Conservation (phyloP, 2,329 filamentous ascomycete genomes). For the Pseudocercospora fijiensis region DNA sequence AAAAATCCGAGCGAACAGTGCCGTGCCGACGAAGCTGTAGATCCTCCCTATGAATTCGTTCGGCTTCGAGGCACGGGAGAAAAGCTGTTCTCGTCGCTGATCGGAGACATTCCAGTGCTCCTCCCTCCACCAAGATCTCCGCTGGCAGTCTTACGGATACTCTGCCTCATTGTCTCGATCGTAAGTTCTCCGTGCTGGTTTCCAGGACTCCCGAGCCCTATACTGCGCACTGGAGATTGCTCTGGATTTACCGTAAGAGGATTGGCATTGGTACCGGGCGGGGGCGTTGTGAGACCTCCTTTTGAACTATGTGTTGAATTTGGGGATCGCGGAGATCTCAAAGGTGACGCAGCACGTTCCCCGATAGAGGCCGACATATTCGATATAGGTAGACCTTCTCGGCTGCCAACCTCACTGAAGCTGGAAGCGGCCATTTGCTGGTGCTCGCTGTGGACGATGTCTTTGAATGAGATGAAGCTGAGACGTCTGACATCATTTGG, state of each 20-base stretch:
- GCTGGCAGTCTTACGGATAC: constrained; percentile 79
- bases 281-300: constrained; percentile 29
- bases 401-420: constrained; percentile 55
- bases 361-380: constrained; percentile 31
- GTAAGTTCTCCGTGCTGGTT: constrained; percentile 66
- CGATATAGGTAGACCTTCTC: constrained; percentile 64
- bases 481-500: constrained; percentile 75
- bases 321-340: constrained; percentile 64
- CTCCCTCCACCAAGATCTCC: constrained; percentile 62
- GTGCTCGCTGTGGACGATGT: constrained; percentile 86
- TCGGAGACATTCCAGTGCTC: constrained; percentile 35
- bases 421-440: constrained; percentile 28
- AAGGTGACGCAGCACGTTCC: constrained; percentile 75
- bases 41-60: constrained; percentile 28
- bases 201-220: constrained; percentile 20
- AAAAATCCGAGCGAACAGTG: background rate
- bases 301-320: constrained; percentile 25
- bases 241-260: constrained; percentile 20
- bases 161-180: constrained; percentile 92
- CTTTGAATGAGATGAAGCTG: constrained; percentile 95
- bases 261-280: constrained; percentile 52
- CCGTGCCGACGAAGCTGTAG: background rate
- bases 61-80: constrained; percentile 27
- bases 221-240: constrained; percentile 23
- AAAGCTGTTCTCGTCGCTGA: constrained; percentile 26